Evolutionary conservation across 352 stramenopile species (phyloP).

Genomic region (Aphanomyces invadans): DNA sequence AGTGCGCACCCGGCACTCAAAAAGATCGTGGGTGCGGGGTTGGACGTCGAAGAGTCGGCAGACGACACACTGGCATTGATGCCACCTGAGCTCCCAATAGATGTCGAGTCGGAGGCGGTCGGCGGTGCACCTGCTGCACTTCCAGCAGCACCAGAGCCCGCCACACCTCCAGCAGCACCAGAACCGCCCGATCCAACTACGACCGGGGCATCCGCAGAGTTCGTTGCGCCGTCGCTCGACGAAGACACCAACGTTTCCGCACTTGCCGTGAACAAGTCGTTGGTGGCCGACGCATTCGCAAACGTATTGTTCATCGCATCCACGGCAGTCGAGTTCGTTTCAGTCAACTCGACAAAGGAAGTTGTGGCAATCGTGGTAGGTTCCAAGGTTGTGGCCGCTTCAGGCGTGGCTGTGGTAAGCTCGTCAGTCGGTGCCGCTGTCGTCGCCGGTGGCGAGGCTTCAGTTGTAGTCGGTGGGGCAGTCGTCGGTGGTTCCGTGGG

Average conservation of each 20-base stretch:
- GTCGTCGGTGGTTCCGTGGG: not conserved
- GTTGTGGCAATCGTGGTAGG: not conserved
- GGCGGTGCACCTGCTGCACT: not conserved
- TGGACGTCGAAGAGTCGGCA: not conserved
- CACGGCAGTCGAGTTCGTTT: not conserved
- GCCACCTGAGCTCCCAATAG: not conserved
- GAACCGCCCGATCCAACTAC: not conserved
- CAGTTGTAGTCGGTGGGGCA: not conserved
- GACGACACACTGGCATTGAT: not conserved
- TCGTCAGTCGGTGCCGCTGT: constrained; percentile 4
- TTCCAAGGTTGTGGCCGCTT: not conserved
- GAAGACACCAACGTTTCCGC: not conserved
- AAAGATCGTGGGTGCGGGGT: not conserved
- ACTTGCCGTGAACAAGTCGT: not conserved
- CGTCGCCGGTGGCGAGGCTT: not conserved
- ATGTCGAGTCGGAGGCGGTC: not conserved
- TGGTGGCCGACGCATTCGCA: not conserved
- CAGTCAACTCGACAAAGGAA: not conserved
- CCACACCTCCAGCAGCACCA: not conserved
- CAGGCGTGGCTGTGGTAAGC: not conserved
- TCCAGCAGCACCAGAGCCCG: not conserved
- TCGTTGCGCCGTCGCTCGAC: not conserved
- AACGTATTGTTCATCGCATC: not conserved
- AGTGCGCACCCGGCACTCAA: not conserved
- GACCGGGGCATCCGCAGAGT: not conserved